These are phyloP conservation scores for Trichaptum fuscoviolaceum DNA, from an alignment of 768 basidiomycete genomes.

Conservation along the genomic window DNA sequence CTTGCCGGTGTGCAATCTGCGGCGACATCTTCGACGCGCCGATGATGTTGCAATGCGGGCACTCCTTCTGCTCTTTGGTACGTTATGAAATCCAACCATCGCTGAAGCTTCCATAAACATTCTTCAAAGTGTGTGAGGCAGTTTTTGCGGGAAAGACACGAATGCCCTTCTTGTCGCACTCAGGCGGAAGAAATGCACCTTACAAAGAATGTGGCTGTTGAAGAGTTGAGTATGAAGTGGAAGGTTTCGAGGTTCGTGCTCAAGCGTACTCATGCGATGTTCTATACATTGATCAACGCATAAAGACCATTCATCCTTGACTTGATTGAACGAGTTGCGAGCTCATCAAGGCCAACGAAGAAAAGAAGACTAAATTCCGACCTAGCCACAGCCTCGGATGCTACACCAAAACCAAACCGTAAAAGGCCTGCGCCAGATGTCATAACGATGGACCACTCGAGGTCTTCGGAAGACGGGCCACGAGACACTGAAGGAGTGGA, in stretches of 20 bases:
- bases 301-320: conserved; percentile 39
- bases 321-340: conserved; percentile 22
- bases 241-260: conserved; percentile 53
- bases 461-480: neutral
- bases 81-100: conserved; percentile 20
- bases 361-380: conserved; percentile 27
- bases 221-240: conserved; percentile 70
- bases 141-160: conserved; percentile 49
- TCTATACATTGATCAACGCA: neutral
- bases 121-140: conserved; percentile 61
- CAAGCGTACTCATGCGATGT: neutral
- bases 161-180: conserved; percentile 66
- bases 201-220: conserved; percentile 62
- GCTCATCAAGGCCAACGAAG: conserved; percentile 14
- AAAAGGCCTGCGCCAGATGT: neutral
- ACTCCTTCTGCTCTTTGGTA: conserved; percentile 78
- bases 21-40: conserved; percentile 69
- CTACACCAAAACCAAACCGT: neutral
- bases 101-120: neutral
- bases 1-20: conserved; percentile 73
- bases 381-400: neutral
- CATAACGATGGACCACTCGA: neutral
- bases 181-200: conserved; percentile 54
- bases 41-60: conserved; percentile 69
- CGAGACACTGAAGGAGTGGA: conserved; percentile 15